A percentile compares a stretch with the other conserved stretches of the same genome.
Conservation (phyloP, 2,329 filamentous ascomycete species). For the Elsinoe fawcettii region DNA sequence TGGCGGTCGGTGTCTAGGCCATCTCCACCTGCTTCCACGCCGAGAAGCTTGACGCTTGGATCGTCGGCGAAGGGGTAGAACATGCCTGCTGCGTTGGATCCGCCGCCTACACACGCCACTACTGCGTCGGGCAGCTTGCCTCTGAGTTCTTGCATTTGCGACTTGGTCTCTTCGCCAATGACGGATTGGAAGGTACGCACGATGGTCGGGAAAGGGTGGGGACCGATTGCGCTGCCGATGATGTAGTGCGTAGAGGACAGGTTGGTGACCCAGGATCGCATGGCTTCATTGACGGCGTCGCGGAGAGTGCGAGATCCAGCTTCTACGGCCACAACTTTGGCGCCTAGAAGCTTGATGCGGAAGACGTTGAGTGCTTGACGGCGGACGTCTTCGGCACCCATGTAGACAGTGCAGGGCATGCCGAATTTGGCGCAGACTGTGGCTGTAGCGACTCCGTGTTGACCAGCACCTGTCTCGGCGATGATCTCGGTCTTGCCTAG, state of each 20-base stretch:
- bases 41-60: slow-evolving; percentile 73
- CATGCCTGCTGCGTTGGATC: slow-evolving; percentile 93
- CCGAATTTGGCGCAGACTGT: slow-evolving; percentile 97
- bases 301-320: slow-evolving; percentile 64
- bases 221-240: slow-evolving; percentile 93
- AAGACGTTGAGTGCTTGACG: slow-evolving; percentile 97
- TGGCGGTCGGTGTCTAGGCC: slow-evolving; percentile 80
- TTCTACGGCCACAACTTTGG: slow-evolving; percentile 86
- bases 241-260: slow-evolving; percentile 96
- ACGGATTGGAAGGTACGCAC: slow-evolving; percentile 96
- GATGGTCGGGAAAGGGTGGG: slow-evolving; percentile 95
- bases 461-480: slow-evolving; percentile 92
- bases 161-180: slow-evolving; percentile 89
- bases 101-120: slow-evolving; percentile 91
- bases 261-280: slow-evolving; percentile 88
- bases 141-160: slow-evolving; percentile 75
- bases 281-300: slow-evolving; percentile 80
- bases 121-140: slow-evolving; percentile 92
- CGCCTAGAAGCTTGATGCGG: slow-evolving; percentile 92
- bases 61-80: slow-evolving; percentile 94
- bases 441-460: slow-evolving; percentile 95
- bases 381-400: slow-evolving; percentile 96
- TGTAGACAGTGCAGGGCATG: slow-evolving; percentile 96
- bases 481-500: slow-evolving; percentile 96
- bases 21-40: slow-evolving; percentile 92